A percentile compares a stretch with the other conserved stretches of the same genome.
These are phyloP conservation scores for Salisapilia sapeloensis DNA, from an alignment of 352 stramenopile genomes.

Conservation along the genomic window DNA sequence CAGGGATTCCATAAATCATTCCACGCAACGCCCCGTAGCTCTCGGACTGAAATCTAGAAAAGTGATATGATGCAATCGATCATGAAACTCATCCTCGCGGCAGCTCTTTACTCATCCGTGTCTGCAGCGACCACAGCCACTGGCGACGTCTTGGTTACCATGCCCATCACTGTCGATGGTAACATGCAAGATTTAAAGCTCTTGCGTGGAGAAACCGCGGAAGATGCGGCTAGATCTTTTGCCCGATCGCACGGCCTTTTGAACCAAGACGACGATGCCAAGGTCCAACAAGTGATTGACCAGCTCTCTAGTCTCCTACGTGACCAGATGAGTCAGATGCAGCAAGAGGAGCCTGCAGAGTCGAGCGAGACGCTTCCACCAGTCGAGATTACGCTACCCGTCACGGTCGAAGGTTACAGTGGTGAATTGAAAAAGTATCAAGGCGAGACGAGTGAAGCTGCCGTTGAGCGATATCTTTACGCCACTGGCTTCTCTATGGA, in stretches of 20 bases:
- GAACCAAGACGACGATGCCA: conserved; percentile 19
- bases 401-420: conserved; percentile 31
- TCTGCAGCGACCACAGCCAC: conserved; percentile 7
- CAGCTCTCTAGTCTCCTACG: conserved; percentile 50
- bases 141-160: conserved; percentile 43
- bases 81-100: conserved; percentile 4
- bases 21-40: neutral
- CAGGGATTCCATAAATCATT: no score
- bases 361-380: conserved; percentile 4
- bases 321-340: conserved; percentile 34
- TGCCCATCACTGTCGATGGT: conserved; percentile 48
- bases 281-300: conserved; percentile 35
- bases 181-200: conserved; percentile 39
- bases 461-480: conserved; percentile 54
- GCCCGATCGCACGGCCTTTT: conserved; percentile 39
- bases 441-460: conserved; percentile 26
- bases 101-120: conserved; percentile 5
- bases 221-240: conserved; percentile 44
- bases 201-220: conserved; percentile 41
- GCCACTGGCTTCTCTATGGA: conserved; percentile 32
- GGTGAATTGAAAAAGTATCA: conserved; percentile 43
- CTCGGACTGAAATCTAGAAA: neutral
- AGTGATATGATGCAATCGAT: neutral
- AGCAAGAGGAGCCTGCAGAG: conserved; percentile 6
- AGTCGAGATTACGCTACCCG: conserved; percentile 38